Base-by-base conservation (phyloP, 2,329 filamentous ascomycete genomes). In the Fusarium pseudonygamai region DNA sequence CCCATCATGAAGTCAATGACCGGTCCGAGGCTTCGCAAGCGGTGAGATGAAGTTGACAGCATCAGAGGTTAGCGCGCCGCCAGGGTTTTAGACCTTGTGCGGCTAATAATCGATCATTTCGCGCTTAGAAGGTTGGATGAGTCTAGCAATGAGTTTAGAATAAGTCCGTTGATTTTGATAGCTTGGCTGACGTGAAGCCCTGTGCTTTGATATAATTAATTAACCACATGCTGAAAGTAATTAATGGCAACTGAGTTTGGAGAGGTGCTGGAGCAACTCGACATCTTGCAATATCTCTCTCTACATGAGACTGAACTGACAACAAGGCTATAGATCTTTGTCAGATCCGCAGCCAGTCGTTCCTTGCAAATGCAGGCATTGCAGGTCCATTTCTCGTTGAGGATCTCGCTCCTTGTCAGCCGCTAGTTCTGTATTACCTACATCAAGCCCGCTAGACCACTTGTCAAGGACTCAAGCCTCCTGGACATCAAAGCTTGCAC, bases 41-140 rank as follows among this genome's bases (percentile, higher is more conserved):
- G 73, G 73, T 75, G 73, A 76, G 73, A 74, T 70, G 63, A 72
- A 49, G 67, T 75, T 65, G 71, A 63, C 42, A 64, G 30, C 73
- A 62, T 75, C 57, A 73, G 36, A 57, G 40, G 52, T 39, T 75
- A 75, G 70, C 67, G 65, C 46, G 49, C 43, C 62, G 62, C 59
- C 70, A 63, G 63, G 70, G 53, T 64, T 69, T 71, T 61, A 57
- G 60, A 72, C 64, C 72, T 71, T 47, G 56, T 72, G 72, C 72
- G 66, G 72, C 66, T 75, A 71, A 68, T 75, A 62, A 68, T 68
- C 64, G 42, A 43, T 53, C 61, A 62, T 61, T 60, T 53, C 47
- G 67, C 70, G 62, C 60, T 61, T 75, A 49, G 39, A 61, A 60
- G 52, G 36, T 57, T 60, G n/a, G 37, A 63, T 60, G 36, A 73